Evolutionary conservation across 2,329 filamentous ascomycete species (phyloP), one percentile per base, ranked within the genome.

Genomic region (Pseudogymnoascus sp.): DNA sequence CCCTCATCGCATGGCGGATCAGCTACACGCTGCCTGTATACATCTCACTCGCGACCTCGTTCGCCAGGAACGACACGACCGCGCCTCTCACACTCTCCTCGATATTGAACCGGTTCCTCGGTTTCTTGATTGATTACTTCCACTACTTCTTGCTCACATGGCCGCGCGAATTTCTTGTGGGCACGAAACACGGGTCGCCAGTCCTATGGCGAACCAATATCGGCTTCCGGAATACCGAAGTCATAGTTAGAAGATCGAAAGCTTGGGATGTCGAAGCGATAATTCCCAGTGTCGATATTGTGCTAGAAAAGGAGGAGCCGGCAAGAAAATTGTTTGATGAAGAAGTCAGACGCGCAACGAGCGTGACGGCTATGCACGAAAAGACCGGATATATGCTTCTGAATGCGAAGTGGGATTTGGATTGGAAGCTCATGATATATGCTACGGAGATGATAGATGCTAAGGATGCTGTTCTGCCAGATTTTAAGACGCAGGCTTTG

Each of bases 381-480:
- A 96, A 95, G 81, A 96, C 92, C 31, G 92, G 91, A 17, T 96
- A 95, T 71, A 75, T 95, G 65, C 86, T 94, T 67, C 89, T 96
- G 79, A 89, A 92, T 71, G 83, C 81, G 64, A 83, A 91, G 64
- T 97, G 91, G 87, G 89, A 96, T 73, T 77, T 97, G 63, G 92
- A 96, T 72, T 97, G 92, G 81, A 80, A 80, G 54, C 81, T 82
- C 17, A 97, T 97, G 90, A 77, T 91, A 10, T 76, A 81, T 64
- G 90, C 90, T 3, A 85, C 84, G 68, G 78, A 80, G 17, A 68
- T 82, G 24, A 72, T 59, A 39, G 57, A 59, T 59, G 57, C 33
- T 8, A 59, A 59, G 17, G 57, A 59, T 26, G 35, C 37, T 31
- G 33, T 7, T 13, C 71, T 90, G 11, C 83, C 89, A n/a, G 84